These are phyloP conservation scores for Salix dunnii DNA, from an alignment of 345 rosid genomes.

Conservation along the genomic window DNA sequence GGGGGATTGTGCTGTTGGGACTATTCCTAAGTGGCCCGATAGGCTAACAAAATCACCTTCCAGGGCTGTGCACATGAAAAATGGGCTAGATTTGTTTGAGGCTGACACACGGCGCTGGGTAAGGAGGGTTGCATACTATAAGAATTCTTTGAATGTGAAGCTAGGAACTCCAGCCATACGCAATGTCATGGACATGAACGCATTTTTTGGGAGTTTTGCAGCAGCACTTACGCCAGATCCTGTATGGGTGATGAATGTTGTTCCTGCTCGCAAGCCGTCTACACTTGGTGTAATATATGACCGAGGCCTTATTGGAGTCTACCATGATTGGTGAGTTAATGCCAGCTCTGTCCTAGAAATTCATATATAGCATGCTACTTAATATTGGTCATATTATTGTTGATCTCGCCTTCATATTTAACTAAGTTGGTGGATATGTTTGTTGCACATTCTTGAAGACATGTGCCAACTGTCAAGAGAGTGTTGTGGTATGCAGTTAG, in stretches of 20 bases:
- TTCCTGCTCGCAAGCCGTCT: conserved; percentile 74
- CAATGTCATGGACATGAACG: conserved; percentile 95
- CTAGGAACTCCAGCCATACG: conserved; percentile 69
- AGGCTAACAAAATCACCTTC: conserved; percentile 69
- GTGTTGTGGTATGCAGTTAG: background rate
- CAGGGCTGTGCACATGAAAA: conserved; percentile 61
- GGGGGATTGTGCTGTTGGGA: conserved; percentile 66
- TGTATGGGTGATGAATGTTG: conserved; percentile 95
- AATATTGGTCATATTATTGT: background rate
- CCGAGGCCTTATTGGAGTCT: conserved; percentile 86
- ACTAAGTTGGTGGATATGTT: background rate
- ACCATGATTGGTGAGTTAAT: conserved; percentile 70
- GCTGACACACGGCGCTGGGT: conserved; percentile 85
- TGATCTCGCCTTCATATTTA: background rate
- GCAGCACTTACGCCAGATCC: conserved; percentile 76
- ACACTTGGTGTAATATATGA: conserved; percentile 77
- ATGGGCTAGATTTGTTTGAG: conserved; percentile 75
- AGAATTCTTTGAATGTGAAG: conserved; percentile 53
- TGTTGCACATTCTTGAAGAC: background rate
- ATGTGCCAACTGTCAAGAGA: background rate
- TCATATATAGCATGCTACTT: background rate
- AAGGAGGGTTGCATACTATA: conserved; percentile 84
- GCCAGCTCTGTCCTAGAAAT: background rate
- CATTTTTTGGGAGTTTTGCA: conserved; percentile 91
- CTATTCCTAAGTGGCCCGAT: conserved; percentile 73